phyloP scores from a whole-genome alignment of 257 asterid species.

The Jaltomata sinuosa region DNA sequence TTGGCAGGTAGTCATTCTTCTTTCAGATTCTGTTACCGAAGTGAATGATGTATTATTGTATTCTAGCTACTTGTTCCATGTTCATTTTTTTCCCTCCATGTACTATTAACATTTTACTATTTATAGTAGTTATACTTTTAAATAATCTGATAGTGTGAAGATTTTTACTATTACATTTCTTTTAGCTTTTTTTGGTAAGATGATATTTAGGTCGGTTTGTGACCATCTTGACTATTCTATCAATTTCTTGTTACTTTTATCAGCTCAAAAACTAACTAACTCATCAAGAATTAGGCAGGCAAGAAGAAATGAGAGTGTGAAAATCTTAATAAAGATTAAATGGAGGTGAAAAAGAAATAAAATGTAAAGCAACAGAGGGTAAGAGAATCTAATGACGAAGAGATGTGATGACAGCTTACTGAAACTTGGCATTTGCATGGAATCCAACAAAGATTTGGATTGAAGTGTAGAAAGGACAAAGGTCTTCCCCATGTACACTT shows the following conservation, averaged over 20 bases:
- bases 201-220: neutral
- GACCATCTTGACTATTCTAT: neutral
- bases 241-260: neutral
- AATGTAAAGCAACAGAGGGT: neutral
- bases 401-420: constrained; percentile 18
- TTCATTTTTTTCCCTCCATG: neutral
- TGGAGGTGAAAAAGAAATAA: neutral
- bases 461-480: constrained; percentile 19
- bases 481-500: constrained; percentile 23
- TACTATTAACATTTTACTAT: neutral
- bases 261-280: neutral
- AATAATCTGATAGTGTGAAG: neutral
- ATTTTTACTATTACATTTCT: neutral
- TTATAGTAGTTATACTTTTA: neutral
- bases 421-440: constrained; percentile 24
- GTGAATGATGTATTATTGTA: neutral
- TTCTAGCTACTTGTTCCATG: neutral
- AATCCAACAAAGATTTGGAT: constrained; percentile 26
- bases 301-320: neutral
- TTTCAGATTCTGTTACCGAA: neutral
- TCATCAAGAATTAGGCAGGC: neutral
- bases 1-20: neutral
- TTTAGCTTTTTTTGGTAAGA: neutral
- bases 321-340: neutral
- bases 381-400: constrained; percentile 7